Base-by-base conservation (phyloP, 2,329 filamentous ascomycete species). In the Phyllosticta citrichinensis region DNA sequence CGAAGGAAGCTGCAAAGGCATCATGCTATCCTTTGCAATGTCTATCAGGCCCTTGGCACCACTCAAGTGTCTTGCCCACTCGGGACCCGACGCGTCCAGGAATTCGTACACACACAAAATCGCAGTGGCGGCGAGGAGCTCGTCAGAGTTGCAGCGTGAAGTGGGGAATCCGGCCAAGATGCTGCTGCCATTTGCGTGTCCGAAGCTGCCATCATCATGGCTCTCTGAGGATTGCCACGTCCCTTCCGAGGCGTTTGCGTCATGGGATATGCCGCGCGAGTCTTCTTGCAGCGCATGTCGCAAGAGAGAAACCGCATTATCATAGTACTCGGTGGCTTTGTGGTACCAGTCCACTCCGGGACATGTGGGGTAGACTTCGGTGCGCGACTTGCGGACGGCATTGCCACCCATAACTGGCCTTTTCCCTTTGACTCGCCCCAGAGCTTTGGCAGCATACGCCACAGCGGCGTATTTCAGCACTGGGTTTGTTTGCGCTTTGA, bases 101-200 rank as follows among this genome's bases (percentile, higher is more conserved):
- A 87, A 83, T 64, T 88, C 85, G 67, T 87, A 87, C 0, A 85
- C 82, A 62, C 84, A 87, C 1, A 88, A 71, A 14, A 88, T 87
- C 0, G 85, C 84, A 2, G 84, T 84, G 2, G 85, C 84, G 9
- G 84, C 83, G 22, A 87, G 76, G 3, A 87, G 77, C 62, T 87
- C 83, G 64, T 87, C 84, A 3, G 79, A 76, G 64, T 78, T 79
- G 56, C 76, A 76, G 40, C 75, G 68, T 53, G 64, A 67, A 3
- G 65, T 66, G 40, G 74, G 63, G 61, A 68, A 76, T 66, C 70
- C 80, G 66, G 70, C 77, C 63, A 69, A 66, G 20, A 22, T 22
- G 22, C 78, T 74, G 33, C 76, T 77, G 62, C 78, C 73, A 56
- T 76, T 76, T 40, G 66, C 68, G 50, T 63, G 60, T 19, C 63